Base-by-base conservation (phyloP, 345 rosid species). In the Euclidium syriacum region DNA sequence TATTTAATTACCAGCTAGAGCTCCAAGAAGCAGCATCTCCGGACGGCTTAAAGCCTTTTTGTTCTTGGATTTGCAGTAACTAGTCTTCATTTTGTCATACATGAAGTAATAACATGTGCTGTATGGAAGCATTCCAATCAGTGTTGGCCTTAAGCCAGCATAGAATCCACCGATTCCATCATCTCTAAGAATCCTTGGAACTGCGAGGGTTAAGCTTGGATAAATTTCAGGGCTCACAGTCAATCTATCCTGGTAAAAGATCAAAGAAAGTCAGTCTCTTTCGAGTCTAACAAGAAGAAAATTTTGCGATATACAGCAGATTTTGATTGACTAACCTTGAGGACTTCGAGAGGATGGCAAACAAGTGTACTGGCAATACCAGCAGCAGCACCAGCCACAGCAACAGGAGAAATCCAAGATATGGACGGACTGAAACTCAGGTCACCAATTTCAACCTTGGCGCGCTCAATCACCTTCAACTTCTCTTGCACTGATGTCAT, bases 291-390 rank as follows among this genome's bases (percentile, higher is more conserved):
- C 12, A 1, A 16, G 27, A 17, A 33, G 15, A 23, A 46, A 15
- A 36, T 14, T n/a, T 14, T 7, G 43, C 10, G 1, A 1, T 24
- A 18, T 16, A 1, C 6, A 62, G 58, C 7, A 32, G 48, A 32
- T n/a, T 15, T 38, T 22, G 52, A 7, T 12, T 1, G 23, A 15
- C 24, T 8, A 3, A 49, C 99, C 97, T 95, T 95, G 70, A 95
- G 75, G 67, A 95, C 99, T 83, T 95, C 99, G 22, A 90, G 96
- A 60, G 99, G 97, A 79, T 95, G 97, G 65, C 99, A 95, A 3
- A 70, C 96, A 56, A 95, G 96, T 1, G 97, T 90, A 75, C 97
- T 78, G 24, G 76, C 80, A 73, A 95, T 55, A 51, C 99, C 99
- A 40, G 97, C 99, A 71, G 97, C 88, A 40, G 97, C 99, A 78